Conservation (phyloP, 2,329 filamentous ascomycete species). For the Ophiocordyceps camponoti-rufipedis region DNA sequence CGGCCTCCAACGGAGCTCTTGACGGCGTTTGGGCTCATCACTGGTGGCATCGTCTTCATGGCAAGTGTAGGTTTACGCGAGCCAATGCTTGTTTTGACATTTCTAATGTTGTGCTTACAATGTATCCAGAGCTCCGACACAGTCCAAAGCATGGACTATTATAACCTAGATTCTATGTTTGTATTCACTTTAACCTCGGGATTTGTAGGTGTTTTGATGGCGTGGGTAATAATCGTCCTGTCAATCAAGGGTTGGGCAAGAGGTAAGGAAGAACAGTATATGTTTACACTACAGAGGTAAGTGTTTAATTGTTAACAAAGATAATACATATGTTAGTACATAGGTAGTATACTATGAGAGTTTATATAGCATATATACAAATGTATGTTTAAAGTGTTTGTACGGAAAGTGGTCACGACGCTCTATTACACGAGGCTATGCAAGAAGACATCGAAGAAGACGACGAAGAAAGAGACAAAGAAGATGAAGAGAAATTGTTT, state of each 20-base stretch:
- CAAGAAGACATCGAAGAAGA: background rate
- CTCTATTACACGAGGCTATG: too few species aligned
- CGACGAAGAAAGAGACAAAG: background rate
- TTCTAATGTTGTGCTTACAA: slow-evolving; percentile 4
- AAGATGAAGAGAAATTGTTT: background rate
- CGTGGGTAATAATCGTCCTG: slow-evolving; percentile 61
- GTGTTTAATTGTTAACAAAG: background rate
- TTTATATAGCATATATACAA: too few species aligned
- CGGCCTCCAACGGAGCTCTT: slow-evolving; percentile 84
- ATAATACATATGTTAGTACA: background rate
- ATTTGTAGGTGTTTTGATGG: slow-evolving; percentile 65
- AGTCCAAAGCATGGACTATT: slow-evolving; percentile 56
- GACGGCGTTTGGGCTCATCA: slow-evolving; percentile 67
- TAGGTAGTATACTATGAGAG: too few species aligned
- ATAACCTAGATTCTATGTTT: slow-evolving; percentile 78
- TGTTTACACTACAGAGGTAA: background rate
- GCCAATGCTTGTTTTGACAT: background rate
- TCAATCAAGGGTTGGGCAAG: slow-evolving; percentile 79
- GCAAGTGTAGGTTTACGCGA: slow-evolving; percentile 44
- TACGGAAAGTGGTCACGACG: too few species aligned
- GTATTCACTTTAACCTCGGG: slow-evolving; percentile 81
- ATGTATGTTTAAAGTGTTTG: too few species aligned
- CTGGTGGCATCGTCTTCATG: slow-evolving; percentile 86
- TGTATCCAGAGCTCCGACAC: slow-evolving; percentile 50
- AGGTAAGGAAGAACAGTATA: slow-evolving; percentile 14